Conservation (phyloP, 352 stramenopile genomes). For the Elongisporangium prolatum region DNA sequence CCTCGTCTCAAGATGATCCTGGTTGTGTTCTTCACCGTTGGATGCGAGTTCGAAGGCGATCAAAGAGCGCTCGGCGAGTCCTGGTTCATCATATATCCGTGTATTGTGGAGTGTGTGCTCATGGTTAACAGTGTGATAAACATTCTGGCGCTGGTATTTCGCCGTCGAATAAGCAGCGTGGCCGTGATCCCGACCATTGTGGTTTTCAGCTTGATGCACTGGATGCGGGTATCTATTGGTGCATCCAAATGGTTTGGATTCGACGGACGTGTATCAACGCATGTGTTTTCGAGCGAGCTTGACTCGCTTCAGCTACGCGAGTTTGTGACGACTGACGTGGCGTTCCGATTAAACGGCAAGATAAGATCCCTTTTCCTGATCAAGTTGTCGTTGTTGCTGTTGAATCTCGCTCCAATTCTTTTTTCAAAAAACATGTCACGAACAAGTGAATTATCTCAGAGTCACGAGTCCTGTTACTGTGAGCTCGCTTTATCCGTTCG, state of each 20-base stretch:
- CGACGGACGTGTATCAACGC: constrained; percentile 7
- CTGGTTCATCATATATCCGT: constrained; percentile 43
- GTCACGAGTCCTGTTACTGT: constrained; percentile 4
- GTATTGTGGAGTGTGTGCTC: constrained; percentile 28
- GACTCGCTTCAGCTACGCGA: constrained; percentile 8
- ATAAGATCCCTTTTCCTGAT: constrained; percentile 9
- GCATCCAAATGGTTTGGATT: constrained; percentile 9
- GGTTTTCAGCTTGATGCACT: constrained; percentile 9
- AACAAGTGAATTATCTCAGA: constrained; percentile 3
- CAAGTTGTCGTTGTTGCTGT: constrained; percentile 17
- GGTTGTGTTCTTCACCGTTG: constrained; percentile 33
- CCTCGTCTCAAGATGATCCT: constrained; percentile 33
- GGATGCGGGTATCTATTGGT: background rate
- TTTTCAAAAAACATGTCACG: constrained; percentile 4
- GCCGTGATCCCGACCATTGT: constrained; percentile 18
- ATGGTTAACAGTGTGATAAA: constrained; percentile 44
- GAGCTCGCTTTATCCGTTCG: constrained; percentile 18
- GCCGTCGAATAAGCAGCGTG: constrained; percentile 22
- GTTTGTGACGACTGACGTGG: constrained; percentile 13
- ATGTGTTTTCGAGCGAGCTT: constrained; percentile 9
- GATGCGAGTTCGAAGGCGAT: constrained; percentile 40
- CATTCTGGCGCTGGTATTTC: constrained; percentile 27
- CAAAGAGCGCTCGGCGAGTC: constrained; percentile 31
- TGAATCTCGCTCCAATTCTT: constrained; percentile 7
- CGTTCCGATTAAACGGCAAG: constrained; percentile 17